A percentile compares a stretch with the other conserved stretches of the same genome.
Conservation (phyloP, 2,329 filamentous ascomycete species). For the Diaporthe sp. region DNA sequence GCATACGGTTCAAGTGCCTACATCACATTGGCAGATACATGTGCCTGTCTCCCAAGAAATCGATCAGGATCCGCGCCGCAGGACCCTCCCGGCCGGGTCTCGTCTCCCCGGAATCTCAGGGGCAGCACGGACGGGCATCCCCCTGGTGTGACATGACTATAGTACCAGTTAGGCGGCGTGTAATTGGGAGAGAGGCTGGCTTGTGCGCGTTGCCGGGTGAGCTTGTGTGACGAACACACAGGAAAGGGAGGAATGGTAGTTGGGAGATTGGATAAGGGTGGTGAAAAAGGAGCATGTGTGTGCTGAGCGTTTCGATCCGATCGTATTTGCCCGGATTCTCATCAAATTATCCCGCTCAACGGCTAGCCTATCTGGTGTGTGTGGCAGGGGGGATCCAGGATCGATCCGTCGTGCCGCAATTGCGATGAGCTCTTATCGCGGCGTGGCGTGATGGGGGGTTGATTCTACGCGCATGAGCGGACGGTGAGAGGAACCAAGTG, state of each 20-base stretch:
- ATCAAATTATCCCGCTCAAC: conserved; percentile 25
- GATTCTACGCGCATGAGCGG: conserved; percentile 14
- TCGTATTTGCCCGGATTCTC: conserved; percentile 17
- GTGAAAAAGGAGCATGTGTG: background rate
- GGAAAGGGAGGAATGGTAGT: no score
- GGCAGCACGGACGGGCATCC: background rate
- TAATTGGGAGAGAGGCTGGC: background rate
- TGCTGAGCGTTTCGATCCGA: conserved; percentile 14
- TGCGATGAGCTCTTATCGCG: conserved; percentile 25
- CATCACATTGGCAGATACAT: background rate
- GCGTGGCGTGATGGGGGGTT: conserved; percentile 5
- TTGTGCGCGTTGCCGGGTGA: background rate
- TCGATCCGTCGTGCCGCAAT: conserved; percentile 21
- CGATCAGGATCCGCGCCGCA: background rate
- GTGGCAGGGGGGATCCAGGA: conserved; percentile 24
- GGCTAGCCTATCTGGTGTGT: background rate
- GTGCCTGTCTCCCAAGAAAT: background rate
- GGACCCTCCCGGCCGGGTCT: conserved; percentile 5
- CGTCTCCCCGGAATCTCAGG: conserved; percentile 13
- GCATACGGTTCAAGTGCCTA: background rate
- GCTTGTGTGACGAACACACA: background rate
- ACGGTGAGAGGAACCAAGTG: background rate
- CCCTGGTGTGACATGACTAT: conserved; percentile 7
- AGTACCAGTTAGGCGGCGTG: background rate
- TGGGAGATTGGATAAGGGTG: conserved; percentile 11